Conservation (phyloP, 805 yeast genomes). For the Schizosaccharomyces osmophilus region DNA sequence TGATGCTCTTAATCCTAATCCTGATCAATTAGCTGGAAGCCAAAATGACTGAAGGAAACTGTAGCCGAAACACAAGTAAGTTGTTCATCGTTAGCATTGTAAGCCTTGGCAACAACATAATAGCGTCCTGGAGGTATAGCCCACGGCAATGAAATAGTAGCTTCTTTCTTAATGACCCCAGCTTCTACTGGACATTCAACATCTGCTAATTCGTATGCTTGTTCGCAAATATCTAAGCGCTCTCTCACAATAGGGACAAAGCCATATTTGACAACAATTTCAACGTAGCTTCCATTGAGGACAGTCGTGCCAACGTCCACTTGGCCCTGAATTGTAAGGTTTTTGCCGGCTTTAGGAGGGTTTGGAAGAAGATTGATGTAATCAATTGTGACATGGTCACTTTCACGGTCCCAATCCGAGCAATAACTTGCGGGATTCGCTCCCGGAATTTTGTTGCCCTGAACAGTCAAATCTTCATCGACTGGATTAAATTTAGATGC, state of each 20-base stretch:
- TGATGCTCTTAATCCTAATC: neutral
- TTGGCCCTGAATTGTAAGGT: slow-evolving; percentile 52
- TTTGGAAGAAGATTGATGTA: slow-evolving; percentile 46
- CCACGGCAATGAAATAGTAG: slow-evolving; percentile 59
- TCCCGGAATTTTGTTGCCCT: neutral
- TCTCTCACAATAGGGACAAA: slow-evolving; percentile 69
- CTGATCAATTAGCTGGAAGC: neutral
- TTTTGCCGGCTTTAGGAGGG: slow-evolving; percentile 72
- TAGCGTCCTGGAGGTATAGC: slow-evolving; percentile 80
- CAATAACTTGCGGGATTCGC: neutral
- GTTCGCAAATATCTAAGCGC: slow-evolving; percentile 82
- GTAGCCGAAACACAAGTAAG: slow-evolving; percentile 50
- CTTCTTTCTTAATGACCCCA: slow-evolving; percentile 43
- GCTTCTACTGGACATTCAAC: slow-evolving; percentile 56
- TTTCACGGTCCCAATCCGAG: neutral
- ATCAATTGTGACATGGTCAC: slow-evolving; percentile 32
- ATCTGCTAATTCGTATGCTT: slow-evolving; percentile 49
- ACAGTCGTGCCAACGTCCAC: slow-evolving; percentile 36
- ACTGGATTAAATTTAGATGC: neutral
- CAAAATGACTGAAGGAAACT: slow-evolving; percentile 13
- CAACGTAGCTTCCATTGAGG: slow-evolving; percentile 77
- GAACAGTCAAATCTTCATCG: neutral
- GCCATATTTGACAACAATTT: slow-evolving; percentile 79
- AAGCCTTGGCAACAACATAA: slow-evolving; percentile 70
- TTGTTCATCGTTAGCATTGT: slow-evolving; percentile 54